These are phyloP conservation scores for Rhinocladiella similis DNA, from an alignment of 2,329 filamentous ascomycete species.

Conservation along the genomic window DNA sequence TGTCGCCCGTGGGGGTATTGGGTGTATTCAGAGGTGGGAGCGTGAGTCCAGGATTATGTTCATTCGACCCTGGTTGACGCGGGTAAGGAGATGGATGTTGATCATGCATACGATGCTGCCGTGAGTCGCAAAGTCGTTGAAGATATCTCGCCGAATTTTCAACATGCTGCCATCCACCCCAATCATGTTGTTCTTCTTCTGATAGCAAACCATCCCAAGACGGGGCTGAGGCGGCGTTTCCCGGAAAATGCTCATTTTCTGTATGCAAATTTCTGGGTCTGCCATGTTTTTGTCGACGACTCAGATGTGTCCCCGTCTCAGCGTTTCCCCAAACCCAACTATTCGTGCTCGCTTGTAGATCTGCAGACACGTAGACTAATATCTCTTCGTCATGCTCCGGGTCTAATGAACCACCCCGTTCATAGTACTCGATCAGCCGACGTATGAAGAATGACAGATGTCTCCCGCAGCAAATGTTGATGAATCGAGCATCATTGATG, in stretches of 20 bases:
- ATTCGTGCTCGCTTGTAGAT: constrained; percentile 72
- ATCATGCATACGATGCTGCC: constrained; percentile 14
- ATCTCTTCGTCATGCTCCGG: constrained; percentile 79
- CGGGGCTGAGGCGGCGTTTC: constrained; percentile 18
- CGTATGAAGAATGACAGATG: constrained; percentile 80
- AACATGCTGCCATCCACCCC: constrained; percentile 78
- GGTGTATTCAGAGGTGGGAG: constrained; percentile 20
- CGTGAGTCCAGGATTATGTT: constrained; percentile 30
- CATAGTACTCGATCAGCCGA: constrained; percentile 59
- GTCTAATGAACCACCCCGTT: constrained; percentile 40
- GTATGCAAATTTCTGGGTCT: constrained; percentile 16
- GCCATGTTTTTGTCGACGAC: constrained; percentile 27
- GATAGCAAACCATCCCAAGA: constrained; percentile 41
- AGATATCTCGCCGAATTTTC: constrained; percentile 64
- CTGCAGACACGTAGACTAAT: constrained; percentile 79
- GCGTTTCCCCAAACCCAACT: constrained; percentile 80
- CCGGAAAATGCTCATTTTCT: constrained; percentile 22
- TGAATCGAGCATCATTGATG: constrained; percentile 69
- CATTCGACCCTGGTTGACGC: constrained; percentile 25
- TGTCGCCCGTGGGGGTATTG: constrained; percentile 34
- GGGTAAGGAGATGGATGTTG: constrained; percentile 5
- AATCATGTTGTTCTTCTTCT: constrained; percentile 62
- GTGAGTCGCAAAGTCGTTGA: constrained; percentile 37
- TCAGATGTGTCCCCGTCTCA: constrained; percentile 43
- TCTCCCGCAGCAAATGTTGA: constrained; percentile 76